Conservation (phyloP, 495 filamentous ascomycete species). For the Tirmania nivea region DNA sequence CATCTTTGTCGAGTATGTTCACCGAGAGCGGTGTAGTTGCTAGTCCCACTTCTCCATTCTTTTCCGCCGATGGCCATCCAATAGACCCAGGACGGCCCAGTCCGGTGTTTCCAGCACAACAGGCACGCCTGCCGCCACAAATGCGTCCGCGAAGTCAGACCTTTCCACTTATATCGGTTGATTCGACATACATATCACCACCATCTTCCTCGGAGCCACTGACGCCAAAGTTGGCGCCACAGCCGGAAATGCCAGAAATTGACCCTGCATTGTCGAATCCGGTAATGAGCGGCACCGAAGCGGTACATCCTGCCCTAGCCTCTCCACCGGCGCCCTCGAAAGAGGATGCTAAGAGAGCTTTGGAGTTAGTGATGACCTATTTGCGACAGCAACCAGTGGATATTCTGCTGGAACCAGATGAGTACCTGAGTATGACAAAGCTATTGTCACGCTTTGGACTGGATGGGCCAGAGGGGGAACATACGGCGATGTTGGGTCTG, state of each 20-base stretch:
- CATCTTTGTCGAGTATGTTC: conserved; percentile 33
- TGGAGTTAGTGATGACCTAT: conserved; percentile 70
- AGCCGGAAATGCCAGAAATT: conserved; percentile 37
- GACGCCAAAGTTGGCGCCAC: conserved; percentile 36
- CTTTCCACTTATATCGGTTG: conserved; percentile 48
- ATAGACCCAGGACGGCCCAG: conserved; percentile 11
- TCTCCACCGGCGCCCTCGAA: conserved; percentile 41
- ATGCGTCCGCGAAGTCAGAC: conserved; percentile 55
- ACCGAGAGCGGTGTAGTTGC: conserved; percentile 45
- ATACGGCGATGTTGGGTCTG: not conserved
- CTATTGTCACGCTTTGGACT: conserved; percentile 27
- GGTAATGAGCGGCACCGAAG: conserved; percentile 23
- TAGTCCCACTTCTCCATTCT: conserved; percentile 74
- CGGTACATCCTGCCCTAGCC: conserved; percentile 6
- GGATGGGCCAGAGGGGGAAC: conserved; percentile 4
- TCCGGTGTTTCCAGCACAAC: conserved; percentile 31
- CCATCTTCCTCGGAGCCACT: conserved; percentile 38
- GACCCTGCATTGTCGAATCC: conserved; percentile 49
- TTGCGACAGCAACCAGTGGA: conserved; percentile 51
- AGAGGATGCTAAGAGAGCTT: conserved; percentile 68
- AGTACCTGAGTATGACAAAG: conserved; percentile 62
- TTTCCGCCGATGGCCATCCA: conserved; percentile 42
- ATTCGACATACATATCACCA: conserved; percentile 49
- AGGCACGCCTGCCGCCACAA: conserved; percentile 33
- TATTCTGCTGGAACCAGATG: conserved; percentile 46